Percentiles rank a stretch among this genome's conserved stretches.
phyloP scores from a whole-genome alignment of 192 early-diverging fungal genomes.

The Ramicandelaber brevisporus region DNA sequence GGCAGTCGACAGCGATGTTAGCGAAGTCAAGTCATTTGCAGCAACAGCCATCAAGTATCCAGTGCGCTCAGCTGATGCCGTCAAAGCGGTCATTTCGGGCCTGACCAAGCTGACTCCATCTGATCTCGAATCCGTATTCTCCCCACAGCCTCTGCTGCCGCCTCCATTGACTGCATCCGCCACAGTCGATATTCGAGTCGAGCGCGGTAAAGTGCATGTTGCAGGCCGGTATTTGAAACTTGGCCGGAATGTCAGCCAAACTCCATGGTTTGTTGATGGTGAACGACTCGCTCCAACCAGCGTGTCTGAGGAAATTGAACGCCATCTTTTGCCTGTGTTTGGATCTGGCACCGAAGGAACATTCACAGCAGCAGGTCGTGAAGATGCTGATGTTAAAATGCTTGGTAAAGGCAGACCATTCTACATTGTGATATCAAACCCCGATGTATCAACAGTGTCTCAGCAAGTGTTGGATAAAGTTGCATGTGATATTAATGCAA shows the following conservation, averaged over 20 bases:
- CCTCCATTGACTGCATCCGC: too few relatives aligned
- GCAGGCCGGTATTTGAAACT: constrained; percentile 52
- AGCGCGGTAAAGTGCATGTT: too few relatives aligned
- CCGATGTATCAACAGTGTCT: constrained; percentile 18
- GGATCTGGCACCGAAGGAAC: constrained; percentile 39
- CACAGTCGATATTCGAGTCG: too few relatives aligned
- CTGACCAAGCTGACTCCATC: too few relatives aligned
- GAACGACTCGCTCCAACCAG: constrained; percentile 39
- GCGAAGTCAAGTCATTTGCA: too few relatives aligned
- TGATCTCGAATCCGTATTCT: too few relatives aligned
- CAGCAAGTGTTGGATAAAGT: constrained; percentile 14
- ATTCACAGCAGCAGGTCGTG: constrained; percentile 63
- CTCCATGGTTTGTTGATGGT: constrained; percentile 53
- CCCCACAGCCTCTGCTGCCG: too few relatives aligned
- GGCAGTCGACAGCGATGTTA: too few relatives aligned
- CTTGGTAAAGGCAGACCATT: constrained; percentile 76
- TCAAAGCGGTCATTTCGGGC: too few relatives aligned
- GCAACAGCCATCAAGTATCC: too few relatives aligned
- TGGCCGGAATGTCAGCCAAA: constrained; percentile 53
- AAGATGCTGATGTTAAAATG: constrained; percentile 91
- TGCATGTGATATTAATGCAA: constrained; percentile 14
- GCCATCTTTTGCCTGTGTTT: constrained; percentile 23
- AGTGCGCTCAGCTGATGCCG: too few relatives aligned
- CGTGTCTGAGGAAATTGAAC: constrained; percentile 54
- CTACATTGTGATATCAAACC: constrained; percentile 69